Evolutionary conservation across 2,329 filamentous ascomycete species (phyloP), one percentile per base, ranked within the genome.

Genomic region (Blastomyces silverae): DNA sequence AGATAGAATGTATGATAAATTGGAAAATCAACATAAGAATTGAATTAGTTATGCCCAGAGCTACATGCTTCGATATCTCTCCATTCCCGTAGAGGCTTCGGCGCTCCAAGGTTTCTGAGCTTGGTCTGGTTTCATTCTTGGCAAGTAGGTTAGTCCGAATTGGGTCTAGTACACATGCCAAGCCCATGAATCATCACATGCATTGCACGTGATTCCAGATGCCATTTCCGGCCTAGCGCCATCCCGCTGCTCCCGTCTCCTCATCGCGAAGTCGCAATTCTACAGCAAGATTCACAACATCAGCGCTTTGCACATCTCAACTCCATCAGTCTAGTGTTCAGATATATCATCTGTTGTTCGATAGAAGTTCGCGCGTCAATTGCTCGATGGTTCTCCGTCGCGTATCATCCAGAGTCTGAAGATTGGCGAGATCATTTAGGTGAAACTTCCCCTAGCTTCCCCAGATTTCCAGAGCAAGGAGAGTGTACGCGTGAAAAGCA

Each of bases 221-320:
- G 2, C 22, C 13, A 15, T 22, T 28, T 53, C 6, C 2, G 13
- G 50, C 15, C 13, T 53, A 53, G 50, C 25, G 50, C 22, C 10
- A 17, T 53, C 50, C 3, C 22, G 28, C 48, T 25, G 2, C 13
- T 28, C 2, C 15, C 25, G 11, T 48, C 58, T 61, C 58, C 58
- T 61, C 58, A 48, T 48, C 42, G 25, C 42, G 42, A 34, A 28
- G 44, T 37, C 44, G n/a, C 58, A 61, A 61, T 61, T 61, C 58
- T 8, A 50, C 28, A 61, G 28, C 58, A 61, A 61, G 20, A 37
- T 61, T 17, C 20, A 61, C 58, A 46, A 31, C 58, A 48, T 31
- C 58, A 28, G 28, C 57, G 5, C 42, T 48, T 31, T 34, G 42
- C 17, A 34, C 58, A 61, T 61, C 58, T 48, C 58, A n/a, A 6